Evolutionary conservation across 495 filamentous ascomycete genomes (phyloP).

Genomic region (Trypethelium eluteriae): DNA sequence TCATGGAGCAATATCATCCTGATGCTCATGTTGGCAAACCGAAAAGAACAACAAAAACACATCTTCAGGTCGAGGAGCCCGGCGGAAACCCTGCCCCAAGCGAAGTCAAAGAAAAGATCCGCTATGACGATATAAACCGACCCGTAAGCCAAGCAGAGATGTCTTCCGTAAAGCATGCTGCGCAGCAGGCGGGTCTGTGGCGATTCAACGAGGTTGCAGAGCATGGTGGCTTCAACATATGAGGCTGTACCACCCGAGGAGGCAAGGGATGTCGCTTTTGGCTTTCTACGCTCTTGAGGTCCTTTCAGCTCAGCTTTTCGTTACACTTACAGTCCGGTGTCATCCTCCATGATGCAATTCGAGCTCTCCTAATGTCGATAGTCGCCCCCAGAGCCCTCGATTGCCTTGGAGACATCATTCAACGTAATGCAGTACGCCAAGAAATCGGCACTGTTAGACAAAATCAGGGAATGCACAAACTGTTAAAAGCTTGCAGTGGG

Average conservation of each 20-base stretch:
- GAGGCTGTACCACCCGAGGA: conserved; percentile 20
- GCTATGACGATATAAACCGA: conserved; percentile 71
- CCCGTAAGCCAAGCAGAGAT: conserved; percentile 57
- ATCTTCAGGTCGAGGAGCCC: conserved; percentile 23
- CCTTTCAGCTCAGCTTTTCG: not conserved
- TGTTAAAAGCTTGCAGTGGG: not conserved
- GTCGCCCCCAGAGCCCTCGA: not conserved
- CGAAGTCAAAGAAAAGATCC: conserved; percentile 40
- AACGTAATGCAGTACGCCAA: too few species aligned
- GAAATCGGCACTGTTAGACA: too few species aligned
- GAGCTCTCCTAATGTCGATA: not conserved
- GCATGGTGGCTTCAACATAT: conserved; percentile 64
- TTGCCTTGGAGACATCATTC: too few species aligned
- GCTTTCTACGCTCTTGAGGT: not conserved
- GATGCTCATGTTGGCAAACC: conserved; percentile 68
- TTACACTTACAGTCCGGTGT: not conserved
- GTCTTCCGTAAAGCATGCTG: conserved; percentile 51
- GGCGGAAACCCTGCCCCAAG: conserved; percentile 20
- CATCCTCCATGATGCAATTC: not conserved
- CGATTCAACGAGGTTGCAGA: conserved; percentile 62
- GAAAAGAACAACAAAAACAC: conserved; percentile 33
- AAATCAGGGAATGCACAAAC: not conserved
- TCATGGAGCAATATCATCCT: conserved; percentile 67
- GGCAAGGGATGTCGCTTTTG: not conserved
- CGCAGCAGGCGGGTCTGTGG: conserved; percentile 63